These are phyloP conservation scores for Podaxis sp. DNA, from an alignment of 768 basidiomycete species.

Conservation along the genomic window DNA sequence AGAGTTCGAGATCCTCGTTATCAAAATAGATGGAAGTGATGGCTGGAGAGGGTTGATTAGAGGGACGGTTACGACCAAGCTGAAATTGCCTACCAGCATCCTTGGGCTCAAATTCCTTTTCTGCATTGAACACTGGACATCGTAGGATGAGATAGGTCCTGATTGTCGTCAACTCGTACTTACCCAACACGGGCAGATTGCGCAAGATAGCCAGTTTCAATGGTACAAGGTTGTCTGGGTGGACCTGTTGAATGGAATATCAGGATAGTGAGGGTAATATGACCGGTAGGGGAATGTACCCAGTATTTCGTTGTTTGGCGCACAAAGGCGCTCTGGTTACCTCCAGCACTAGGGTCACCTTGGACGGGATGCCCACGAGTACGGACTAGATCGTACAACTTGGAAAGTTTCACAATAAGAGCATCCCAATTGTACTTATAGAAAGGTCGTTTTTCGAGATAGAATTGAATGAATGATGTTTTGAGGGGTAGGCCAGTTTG, in stretches of 20 bases:
- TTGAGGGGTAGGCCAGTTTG: slow-evolving; percentile 82
- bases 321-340: slow-evolving; percentile 96
- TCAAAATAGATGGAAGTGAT: slow-evolving; percentile 98
- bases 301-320: slow-evolving; percentile 99
- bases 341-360: slow-evolving; percentile 93
- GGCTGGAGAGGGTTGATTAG: slow-evolving; percentile 37
- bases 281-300: slow-evolving; percentile 43
- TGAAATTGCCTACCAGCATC: slow-evolving; percentile 56
- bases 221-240: slow-evolving; percentile 91
- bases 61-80: not conserved
- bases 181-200: slow-evolving; percentile 91
- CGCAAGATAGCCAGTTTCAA: slow-evolving; percentile 90
- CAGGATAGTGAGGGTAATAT: not conserved
- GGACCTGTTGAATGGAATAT: slow-evolving; percentile 40
- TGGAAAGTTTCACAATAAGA: slow-evolving; percentile 93
- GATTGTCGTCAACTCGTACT: not conserved
- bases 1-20: slow-evolving; percentile 92
- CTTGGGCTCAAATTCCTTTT: slow-evolving; percentile 86
- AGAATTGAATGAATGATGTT: slow-evolving; percentile 83
- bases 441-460: slow-evolving; percentile 92
- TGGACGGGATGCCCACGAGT: slow-evolving; percentile 92
- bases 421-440: slow-evolving; percentile 97
- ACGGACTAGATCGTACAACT: slow-evolving; percentile 90
- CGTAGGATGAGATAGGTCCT: not conserved
- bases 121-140: slow-evolving; percentile 77